These are phyloP conservation scores for Colletotrichum theobromicola DNA, from an alignment of 2,329 filamentous ascomycete genomes.

Conservation along the genomic window DNA sequence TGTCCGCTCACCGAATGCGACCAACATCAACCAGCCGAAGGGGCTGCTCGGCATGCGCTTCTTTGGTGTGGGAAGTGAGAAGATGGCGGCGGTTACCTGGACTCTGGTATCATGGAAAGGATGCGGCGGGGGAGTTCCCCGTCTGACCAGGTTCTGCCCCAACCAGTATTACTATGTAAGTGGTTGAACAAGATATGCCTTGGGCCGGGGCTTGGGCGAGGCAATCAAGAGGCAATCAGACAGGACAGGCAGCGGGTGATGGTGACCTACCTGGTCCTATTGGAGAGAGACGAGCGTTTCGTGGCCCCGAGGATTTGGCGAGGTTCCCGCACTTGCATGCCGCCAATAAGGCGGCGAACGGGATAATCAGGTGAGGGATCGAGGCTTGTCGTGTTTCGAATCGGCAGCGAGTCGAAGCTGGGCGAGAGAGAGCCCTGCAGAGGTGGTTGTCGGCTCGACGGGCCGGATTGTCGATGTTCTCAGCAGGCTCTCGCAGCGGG, in stretches of 20 bases:
- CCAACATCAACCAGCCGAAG: background rate
- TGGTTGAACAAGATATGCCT: background rate
- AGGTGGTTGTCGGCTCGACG: constrained; percentile 34
- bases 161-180: background rate
- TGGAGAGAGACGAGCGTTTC: too few species aligned
- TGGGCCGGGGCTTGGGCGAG: background rate
- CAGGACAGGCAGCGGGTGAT: background rate
- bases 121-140: constrained; percentile 1
- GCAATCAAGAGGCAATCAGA: background rate
- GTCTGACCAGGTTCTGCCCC: background rate
- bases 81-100: background rate
- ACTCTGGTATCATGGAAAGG: background rate
- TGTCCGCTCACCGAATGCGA: constrained; percentile 1
- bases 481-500: background rate
- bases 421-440: background rate
- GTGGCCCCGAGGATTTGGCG: constrained; percentile 10
- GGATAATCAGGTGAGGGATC: constrained; percentile 8
- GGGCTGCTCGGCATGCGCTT: background rate
- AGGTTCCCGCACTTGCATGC: background rate
- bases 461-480: constrained; percentile 33
- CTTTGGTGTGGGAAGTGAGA: background rate
- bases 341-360: background rate
- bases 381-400: constrained; percentile 16
- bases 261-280: too few species aligned
- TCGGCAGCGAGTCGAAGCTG: background rate